Base-by-base conservation (phyloP, 805 yeast species). In the Zygosaccharomyces gambellarensis region DNA sequence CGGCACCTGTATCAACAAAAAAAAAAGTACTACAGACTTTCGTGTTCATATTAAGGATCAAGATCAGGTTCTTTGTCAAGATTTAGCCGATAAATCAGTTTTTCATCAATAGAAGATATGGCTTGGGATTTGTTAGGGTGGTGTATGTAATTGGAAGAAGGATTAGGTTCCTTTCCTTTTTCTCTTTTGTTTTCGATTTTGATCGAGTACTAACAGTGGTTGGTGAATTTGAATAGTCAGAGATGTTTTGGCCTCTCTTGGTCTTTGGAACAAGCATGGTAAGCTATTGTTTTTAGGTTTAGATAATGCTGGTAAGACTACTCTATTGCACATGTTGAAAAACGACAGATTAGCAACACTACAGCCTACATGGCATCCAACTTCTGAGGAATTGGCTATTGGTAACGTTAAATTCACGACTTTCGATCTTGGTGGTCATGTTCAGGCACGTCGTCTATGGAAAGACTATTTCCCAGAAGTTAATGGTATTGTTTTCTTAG, bases 381-480 rank as follows among this genome's bases (percentile, higher is more conserved):
- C 99, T 17, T 89, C 97, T 23, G 99, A 94, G 72, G 99, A 94
- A 70, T 80, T 94, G 63, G 90, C 97, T 54, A 94, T 94, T 62
- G 99, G 98, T 60, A 85, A 87, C 60, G 95, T 92, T 54, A 85
- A 92, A 70, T 94, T 94, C 79, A 94, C 99, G 52, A 94, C 99
- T 27, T 94, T 94, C 63, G 99, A 94, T 71, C 79, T 94, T 61
- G 99, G 99, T 72, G 99, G 99, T 39, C 99, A 94, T 76, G 85
- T 81, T 70, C 97, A 92, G 74, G 98, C 99, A 44, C 90, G 99
- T 75, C 89, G 99, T 74, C 82, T 94, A 67, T 94, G 99, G 99
- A 90, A 90, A 69, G 98, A 94, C 70, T 94, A 94, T 71, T 94
- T 94, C 85, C 99, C 99, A 51, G 99, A 94, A 74, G 99, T 94